Evolutionary conservation across 2,329 filamentous ascomycete species (phyloP), one percentile per base, ranked within the genome.

Genomic region (Fusarium nisikadoi): DNA sequence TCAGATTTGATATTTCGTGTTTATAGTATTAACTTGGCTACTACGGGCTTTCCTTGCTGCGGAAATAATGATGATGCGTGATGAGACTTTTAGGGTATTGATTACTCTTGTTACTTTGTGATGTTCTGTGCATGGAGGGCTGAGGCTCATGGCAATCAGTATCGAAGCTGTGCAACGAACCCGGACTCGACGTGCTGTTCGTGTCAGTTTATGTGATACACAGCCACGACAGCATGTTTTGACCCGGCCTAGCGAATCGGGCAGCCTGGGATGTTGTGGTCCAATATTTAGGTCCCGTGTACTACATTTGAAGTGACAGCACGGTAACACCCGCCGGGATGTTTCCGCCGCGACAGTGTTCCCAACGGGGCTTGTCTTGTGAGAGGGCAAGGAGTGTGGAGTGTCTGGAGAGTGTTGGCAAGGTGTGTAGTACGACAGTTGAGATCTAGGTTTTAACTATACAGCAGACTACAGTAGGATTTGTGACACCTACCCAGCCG

Each of bases 271-370:
- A 59, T 50, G 35, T 62, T 47, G 55, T 46, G 39, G 20, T 52
- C 43, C 68, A 54, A 31, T 57, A 41, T 36, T 25, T 27, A 47
- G 46, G 36, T 55, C 42, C 46, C 43, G n/a, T 43, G 42, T 39
- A 27, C 39, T 36, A 27, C 19, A 42, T 31, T 46, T 19, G 46
- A 57, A 45, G 55, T 39, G 57, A 55, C 52, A 60, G 56, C 43
- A 38, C 39, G 47, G 69, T 70, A 42, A 55, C 39, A 72, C 61
- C 70, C 56, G 55, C 58, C 65, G 60, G 69, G 61, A 72, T 58
- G 65, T 72, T 72, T 70, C 56, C 60, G 55, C 61, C 52, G 45
- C 36, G 57, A 42, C 43, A 55, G 36, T 42, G 52, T 20, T 52
- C 46, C 29, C 46, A 54, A 43, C 39, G 17, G 39, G 42, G 65